Evolutionary conservation across 2,329 filamentous ascomycete species (phyloP), one percentile per base, ranked within the genome.

Genomic region (Fusarium humuli): DNA sequence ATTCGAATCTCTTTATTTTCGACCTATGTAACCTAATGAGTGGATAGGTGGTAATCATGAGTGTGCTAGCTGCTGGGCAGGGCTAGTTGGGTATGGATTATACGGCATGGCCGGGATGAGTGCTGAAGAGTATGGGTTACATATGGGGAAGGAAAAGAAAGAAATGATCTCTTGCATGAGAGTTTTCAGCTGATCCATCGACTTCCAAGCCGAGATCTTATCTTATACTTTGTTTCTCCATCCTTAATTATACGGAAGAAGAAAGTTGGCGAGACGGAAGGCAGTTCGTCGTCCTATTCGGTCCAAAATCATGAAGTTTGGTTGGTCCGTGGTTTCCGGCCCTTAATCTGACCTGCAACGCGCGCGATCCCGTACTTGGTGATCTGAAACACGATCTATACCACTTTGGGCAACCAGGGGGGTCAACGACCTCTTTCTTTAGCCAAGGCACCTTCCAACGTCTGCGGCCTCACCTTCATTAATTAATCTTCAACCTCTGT

Each of bases 301-400:
- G 34, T 41, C 18, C 23, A 49, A 54, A 68, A 32, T 34, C 27
- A 30, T 42, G 42, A 53, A 45, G 62, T 68, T 62, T 53, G 57
- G 63, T 57, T 69, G 54, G 67, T 42, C 59, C 47, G 30, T 30
- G 29, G 37, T 25, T 46, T 68, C 45, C 34, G 27, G 48, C 57
- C 68, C 69, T 71, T 71, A 69, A 69, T 70, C 58, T 22, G 37
- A 30, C 61, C 46, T 69, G 65, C 57, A 69, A 71, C 65, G n/a
- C 45, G 34, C 52, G 61, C 69, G 65, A 72, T 55, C 22, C 65
- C 32, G 11, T 44, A 67, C 25, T 47, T 11, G 54, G 68, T 3
- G 25, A n/a, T 9, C 14, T 72, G 69, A 71, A 71, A 72, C 69
- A 8, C 4, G 13, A 48, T 22, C 53, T 47, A 63, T 60, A 23